Evolutionary conservation across 305 asterid species (phyloP).

Genomic region (Fraxinus floribunda): DNA sequence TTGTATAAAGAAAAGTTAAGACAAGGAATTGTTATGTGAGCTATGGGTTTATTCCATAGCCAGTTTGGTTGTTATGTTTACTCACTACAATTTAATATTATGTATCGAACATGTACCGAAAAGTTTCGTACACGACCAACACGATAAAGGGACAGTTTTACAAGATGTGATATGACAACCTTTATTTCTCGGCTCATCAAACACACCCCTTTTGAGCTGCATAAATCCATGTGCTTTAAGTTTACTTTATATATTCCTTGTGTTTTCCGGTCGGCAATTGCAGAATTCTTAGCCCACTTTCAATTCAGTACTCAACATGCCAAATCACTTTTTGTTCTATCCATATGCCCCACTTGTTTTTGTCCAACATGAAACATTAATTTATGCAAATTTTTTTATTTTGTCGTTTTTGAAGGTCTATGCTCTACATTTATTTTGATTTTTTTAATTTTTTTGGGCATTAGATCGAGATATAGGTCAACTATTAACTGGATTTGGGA

Average conservation of each 20-base stretch:
- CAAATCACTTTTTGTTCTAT: conserved; percentile 8
- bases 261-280: conserved; percentile 27
- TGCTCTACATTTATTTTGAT: not conserved
- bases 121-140: not conserved
- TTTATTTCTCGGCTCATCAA: not conserved
- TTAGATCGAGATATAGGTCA: not conserved
- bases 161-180: conserved; percentile 16
- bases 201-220: not conserved
- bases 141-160: not conserved
- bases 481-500: not conserved
- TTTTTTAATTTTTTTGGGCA: too few relatives aligned
- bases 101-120: too few relatives aligned
- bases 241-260: conserved; percentile 30
- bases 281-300: not conserved
- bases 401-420: not conserved
- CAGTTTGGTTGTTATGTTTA: not conserved
- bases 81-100: too few relatives aligned
- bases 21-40: too few relatives aligned
- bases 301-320: not conserved
- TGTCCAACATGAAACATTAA: conserved; percentile 10
- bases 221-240: conserved; percentile 21
- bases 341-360: conserved; percentile 28
- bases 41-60: too few relatives aligned
- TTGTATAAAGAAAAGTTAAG: too few relatives aligned
- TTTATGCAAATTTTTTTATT: too few relatives aligned